Evolutionary conservation across 2,329 filamentous ascomycete species (phyloP), one percentile per base, ranked within the genome.

Genomic region (Shiraia sp.): DNA sequence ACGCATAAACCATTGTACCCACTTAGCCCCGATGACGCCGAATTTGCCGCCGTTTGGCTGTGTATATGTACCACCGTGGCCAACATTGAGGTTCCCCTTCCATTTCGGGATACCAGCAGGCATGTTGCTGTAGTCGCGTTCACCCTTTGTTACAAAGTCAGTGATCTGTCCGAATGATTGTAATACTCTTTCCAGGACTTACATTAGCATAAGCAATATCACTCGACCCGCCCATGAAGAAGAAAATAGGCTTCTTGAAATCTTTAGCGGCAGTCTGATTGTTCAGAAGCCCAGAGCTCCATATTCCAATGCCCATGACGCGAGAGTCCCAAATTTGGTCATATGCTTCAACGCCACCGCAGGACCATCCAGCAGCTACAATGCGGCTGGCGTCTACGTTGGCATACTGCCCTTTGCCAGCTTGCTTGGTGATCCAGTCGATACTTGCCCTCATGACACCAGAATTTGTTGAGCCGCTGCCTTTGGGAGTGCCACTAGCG

Each of bases 11-110:
- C 47, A 58, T 35, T 50, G 13, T 32, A 56, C 23, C 42, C 45
- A 58, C 10, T 47, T 45, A 1, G 42, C 26, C 15, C 42, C 51
- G 1, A 40, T 45, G 17, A 43, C 51, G n/a, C 45, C 55, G 10
- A 55, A 52, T 12, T 25, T 34, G 12, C 55, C 55, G 12, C 50
- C 53, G 30, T 56, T 53, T 3, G 29, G 24, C 12, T 53, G 45
- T 13, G 24, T 31, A 5, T 43, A 34, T 10, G 53, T 50, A 13
- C 47, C 55, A 4, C 53, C 52, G 25, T 58, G 50, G 19, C 55
- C 55, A 14, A 58, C 51, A 15, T 33, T 31, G n/a, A 57, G 34
- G 42, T 58, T 58, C 2, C 55, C 55, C 17, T 57, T 58, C 53
- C 51, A 58, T 0, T 36, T 25, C 1, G 53, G 55, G 4, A 40